Percentiles rank a stretch among this genome's conserved stretches.
Conservation (phyloP, 2,329 filamentous ascomycete species). For the Metarhizium rileyi region DNA sequence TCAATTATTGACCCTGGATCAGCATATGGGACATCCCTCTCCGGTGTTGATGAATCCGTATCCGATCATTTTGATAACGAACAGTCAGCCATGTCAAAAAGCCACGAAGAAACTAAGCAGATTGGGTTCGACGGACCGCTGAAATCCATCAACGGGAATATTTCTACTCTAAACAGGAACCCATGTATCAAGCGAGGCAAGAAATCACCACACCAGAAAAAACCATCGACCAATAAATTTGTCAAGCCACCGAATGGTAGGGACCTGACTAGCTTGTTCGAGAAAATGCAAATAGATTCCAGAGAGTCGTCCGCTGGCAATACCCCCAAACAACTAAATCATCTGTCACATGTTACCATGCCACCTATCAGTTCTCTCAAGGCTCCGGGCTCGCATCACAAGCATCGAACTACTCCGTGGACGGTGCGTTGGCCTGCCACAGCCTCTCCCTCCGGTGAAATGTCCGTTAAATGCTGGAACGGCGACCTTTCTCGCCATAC, state of each 20-base stretch:
- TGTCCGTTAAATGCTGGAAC: neutral
- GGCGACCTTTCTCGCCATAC: neutral
- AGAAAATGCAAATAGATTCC: neutral
- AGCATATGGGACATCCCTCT: neutral
- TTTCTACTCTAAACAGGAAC: neutral
- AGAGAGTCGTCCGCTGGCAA: neutral
- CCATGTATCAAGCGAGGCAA: neutral
- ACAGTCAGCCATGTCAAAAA: neutral
- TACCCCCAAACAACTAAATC: slow-evolving; percentile 4
- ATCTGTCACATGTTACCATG: slow-evolving; percentile 8
- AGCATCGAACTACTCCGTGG: slow-evolving; percentile 33
- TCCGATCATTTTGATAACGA: neutral
- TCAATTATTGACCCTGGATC: neutral
- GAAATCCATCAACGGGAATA: neutral
- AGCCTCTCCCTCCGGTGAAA: neutral
- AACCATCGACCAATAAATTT: neutral
- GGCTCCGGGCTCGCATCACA: slow-evolving; percentile 21
- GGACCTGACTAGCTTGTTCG: neutral
- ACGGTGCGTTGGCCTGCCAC: slow-evolving; percentile 43
- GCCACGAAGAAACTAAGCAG: neutral
- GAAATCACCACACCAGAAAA: neutral
- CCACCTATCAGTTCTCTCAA: slow-evolving; percentile 15
- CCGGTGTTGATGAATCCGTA: neutral
- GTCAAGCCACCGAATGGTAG: neutral
- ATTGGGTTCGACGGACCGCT: neutral